Evolutionary conservation across 164 flowering plant genomes (phyloP).

Genomic region (Annona squamosa): DNA sequence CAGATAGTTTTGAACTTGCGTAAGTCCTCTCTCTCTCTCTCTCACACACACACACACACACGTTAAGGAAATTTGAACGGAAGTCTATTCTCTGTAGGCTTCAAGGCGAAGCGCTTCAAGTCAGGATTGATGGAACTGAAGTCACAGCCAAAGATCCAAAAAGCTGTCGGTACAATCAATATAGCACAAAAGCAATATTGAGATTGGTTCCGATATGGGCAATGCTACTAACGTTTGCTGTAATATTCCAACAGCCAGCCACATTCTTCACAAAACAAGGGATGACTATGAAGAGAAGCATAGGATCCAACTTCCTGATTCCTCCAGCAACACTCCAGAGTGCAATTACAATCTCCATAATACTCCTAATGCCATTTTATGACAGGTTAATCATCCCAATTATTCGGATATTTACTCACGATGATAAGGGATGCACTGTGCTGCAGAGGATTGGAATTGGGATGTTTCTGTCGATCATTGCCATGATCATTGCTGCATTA

Average conservation of each 20-base stretch:
- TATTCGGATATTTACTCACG: neutral
- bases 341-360: neutral
- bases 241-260: slow-evolving; percentile 7
- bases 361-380: slow-evolving; percentile 1
- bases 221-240: slow-evolving; percentile 2
- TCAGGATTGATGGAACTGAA: neutral
- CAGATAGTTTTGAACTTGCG: slow-evolving; percentile 48
- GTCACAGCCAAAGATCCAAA: neutral
- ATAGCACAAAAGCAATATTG: slow-evolving; percentile 4
- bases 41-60: neutral
- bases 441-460: slow-evolving; percentile 14
- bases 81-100: slow-evolving; percentile 32
- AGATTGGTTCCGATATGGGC: slow-evolving; percentile 8
- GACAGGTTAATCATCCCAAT: neutral
- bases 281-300: slow-evolving; percentile 7
- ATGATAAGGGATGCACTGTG: neutral
- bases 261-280: slow-evolving; percentile 15
- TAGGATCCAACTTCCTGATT: neutral
- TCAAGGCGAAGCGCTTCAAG: slow-evolving; percentile 25
- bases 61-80: neutral
- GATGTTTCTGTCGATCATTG: slow-evolving; percentile 4
- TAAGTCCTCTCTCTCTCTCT: slow-evolving; percentile 26
- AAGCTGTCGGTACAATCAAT: neutral
- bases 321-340: neutral
- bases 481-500: slow-evolving; percentile 9